phyloP scores from a whole-genome alignment of 1,284 basidiomycete species.

The Ceratobasidium sp. region DNA sequence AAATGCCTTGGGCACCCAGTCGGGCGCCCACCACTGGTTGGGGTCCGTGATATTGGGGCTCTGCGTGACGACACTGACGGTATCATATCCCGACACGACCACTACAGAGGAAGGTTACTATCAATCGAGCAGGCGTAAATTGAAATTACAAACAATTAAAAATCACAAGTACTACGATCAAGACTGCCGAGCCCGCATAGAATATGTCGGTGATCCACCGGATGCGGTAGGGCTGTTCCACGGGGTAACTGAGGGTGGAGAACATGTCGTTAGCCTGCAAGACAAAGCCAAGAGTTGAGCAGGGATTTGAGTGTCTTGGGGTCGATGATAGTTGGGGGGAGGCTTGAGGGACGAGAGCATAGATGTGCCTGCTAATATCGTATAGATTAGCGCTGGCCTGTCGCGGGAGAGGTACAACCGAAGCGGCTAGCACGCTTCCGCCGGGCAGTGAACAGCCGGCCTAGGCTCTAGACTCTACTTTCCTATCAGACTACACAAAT shows the following conservation, averaged over 20 bases:
- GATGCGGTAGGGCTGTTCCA: conserved; percentile 11
- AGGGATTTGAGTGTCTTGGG: not conserved
- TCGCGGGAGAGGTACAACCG: too few species aligned
- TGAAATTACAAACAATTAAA: conserved; percentile 6
- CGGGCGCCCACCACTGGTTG: conserved; percentile 30
- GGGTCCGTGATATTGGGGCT: conserved; percentile 17
- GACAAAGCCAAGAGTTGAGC: not conserved
- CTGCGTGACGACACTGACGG: not conserved
- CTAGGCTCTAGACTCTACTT: too few species aligned
- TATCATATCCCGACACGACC: conserved; percentile 1
- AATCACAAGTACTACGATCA: conserved; percentile 8
- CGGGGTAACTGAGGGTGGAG: not conserved
- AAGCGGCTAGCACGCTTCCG: too few species aligned
- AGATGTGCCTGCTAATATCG: too few species aligned
- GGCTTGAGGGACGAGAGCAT: too few species aligned
- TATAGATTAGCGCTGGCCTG: too few species aligned
- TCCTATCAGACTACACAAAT: too few species aligned
- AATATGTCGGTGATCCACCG: conserved; percentile 36
- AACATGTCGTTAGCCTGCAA: not conserved
- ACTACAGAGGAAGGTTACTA: too few species aligned
- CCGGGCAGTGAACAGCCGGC: too few species aligned
- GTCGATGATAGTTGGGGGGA: not conserved
- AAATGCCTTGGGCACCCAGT: not conserved
- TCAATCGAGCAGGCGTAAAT: not conserved
- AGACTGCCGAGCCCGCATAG: conserved; percentile 16